A percentile compares a stretch with the other conserved stretches of the same genome.
Conservation (phyloP, 768 basidiomycete genomes). For the Boletus coccyginus region DNA sequence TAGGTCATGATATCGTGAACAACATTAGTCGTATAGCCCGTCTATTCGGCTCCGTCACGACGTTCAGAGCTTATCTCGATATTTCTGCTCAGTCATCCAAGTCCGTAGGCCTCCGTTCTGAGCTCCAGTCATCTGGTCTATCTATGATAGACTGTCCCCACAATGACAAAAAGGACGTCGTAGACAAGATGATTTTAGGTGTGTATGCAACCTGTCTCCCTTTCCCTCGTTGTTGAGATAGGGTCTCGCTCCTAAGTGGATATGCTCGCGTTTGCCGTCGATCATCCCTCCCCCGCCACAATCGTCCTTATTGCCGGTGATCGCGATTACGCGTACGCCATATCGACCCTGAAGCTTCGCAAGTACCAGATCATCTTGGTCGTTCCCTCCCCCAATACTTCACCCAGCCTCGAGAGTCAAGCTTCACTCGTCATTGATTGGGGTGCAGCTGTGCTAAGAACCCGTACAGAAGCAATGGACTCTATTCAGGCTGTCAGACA, state of each 20-base stretch:
- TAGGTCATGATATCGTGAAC: conserved; percentile 43
- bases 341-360: conserved; percentile 54
- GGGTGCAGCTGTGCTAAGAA: conserved; percentile 38
- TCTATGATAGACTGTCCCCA: conserved; percentile 38
- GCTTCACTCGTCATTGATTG: conserved; percentile 55
- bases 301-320: conserved; percentile 65
- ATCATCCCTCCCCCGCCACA: conserved; percentile 51
- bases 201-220: conserved; percentile 5
- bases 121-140: conserved; percentile 45
- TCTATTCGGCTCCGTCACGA: conserved; percentile 43
- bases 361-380: conserved; percentile 53
- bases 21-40: conserved; percentile 45
- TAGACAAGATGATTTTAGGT: conserved; percentile 49
- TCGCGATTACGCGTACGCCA: conserved; percentile 63
- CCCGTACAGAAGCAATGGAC: conserved; percentile 20
- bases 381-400: conserved; percentile 37
- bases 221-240: conserved; percentile 1
- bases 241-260: conserved; percentile 45
- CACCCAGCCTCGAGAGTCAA: conserved; percentile 50
- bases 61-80: conserved; percentile 56
- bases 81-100: conserved; percentile 38
- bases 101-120: conserved; percentile 35
- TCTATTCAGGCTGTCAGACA: conserved; percentile 22
- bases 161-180: conserved; percentile 35
- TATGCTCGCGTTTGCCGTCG: conserved; percentile 65